Evolutionary conservation across 768 basidiomycete species (phyloP), one percentile per base, ranked within the genome.

Genomic region (Calvatia gigantea): DNA sequence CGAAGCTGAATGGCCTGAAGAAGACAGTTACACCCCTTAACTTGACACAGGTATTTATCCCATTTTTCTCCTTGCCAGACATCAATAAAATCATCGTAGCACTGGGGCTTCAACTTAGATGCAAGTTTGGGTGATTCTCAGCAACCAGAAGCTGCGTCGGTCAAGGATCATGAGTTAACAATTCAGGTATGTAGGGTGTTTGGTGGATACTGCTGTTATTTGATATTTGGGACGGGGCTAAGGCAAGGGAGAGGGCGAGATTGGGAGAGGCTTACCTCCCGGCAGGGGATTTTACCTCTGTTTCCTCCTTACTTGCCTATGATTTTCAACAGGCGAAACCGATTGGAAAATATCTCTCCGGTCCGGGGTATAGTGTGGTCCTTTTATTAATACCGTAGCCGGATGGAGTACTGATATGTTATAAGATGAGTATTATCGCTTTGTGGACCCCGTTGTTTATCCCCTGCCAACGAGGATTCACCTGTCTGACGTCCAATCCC

Each of bases 71-170:
- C 53, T 44, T 25, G 37, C n/a, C n/a, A n/a, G n/a, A n/a, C n/a
- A n/a, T n/a, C n/a, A n/a, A 48, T 53, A 51, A 28, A 29, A 6
- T 29, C 5, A 11, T 12, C n/a, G 7, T 56, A 90, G 86, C 88
- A 90, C 67, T 90, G 87, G 87, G 89, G 88, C 28, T 90, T 89
- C 73, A 90, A 91, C 63, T 78, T 90, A 8, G 85, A 88, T 32
- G 87, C 85, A 1, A 89, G 86, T 61, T 70, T 86, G 38, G 67
- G 69, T 43, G 72, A 72, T 6, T 74, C 70, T 6, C 62, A 43
- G 5, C 49, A 46, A 8, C 29, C 68, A 3, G 76, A 79, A 31
- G 65, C 71, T 14, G 68, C 81, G 29, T 73, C 74, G 23, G 76
- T 90, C 37, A 76, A 81, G 62, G 73, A 80, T 37, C 86, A 77